Evolutionary conservation across 129 eudicot species (phyloP).

Genomic region (Smallanthus sonchifolius): DNA sequence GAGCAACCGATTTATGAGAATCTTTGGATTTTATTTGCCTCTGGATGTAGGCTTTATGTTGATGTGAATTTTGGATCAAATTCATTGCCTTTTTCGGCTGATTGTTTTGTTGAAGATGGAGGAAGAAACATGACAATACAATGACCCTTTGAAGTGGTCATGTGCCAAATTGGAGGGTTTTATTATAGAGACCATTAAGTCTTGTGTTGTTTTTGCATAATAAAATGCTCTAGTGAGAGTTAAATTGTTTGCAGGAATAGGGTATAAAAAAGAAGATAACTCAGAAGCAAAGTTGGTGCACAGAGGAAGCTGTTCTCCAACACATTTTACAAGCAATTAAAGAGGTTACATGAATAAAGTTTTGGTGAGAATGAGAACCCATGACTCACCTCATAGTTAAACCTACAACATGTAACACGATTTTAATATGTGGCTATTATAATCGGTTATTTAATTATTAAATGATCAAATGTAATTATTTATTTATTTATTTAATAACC

Average conservation of each 20-base stretch:
- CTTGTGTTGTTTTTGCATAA: background rate
- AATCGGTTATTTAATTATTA: no score
- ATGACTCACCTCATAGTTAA: slow-evolving; percentile 83
- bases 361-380: background rate
- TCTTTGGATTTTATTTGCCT: background rate
- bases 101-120: no score
- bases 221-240: no score
- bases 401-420: slow-evolving; percentile 47
- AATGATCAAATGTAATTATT: no score
- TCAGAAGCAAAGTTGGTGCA: slow-evolving; percentile 77
- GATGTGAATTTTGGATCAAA: background rate
- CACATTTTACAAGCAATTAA: slow-evolving; percentile 41
- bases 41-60: background rate
- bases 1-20: background rate
- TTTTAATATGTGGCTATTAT: no score
- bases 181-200: background rate
- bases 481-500: no score
- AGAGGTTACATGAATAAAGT: background rate
- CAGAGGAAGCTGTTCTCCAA: slow-evolving; percentile 70
- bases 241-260: no score
- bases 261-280: slow-evolving; percentile 15
- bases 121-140: no score
- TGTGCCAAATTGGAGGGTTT: slow-evolving; percentile 1
- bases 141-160: no score
- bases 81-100: background rate